Percentiles rank a stretch among this genome's conserved stretches.
phyloP scores from a whole-genome alignment of 116 monocot species.

The Cymodocea nodosa region DNA sequence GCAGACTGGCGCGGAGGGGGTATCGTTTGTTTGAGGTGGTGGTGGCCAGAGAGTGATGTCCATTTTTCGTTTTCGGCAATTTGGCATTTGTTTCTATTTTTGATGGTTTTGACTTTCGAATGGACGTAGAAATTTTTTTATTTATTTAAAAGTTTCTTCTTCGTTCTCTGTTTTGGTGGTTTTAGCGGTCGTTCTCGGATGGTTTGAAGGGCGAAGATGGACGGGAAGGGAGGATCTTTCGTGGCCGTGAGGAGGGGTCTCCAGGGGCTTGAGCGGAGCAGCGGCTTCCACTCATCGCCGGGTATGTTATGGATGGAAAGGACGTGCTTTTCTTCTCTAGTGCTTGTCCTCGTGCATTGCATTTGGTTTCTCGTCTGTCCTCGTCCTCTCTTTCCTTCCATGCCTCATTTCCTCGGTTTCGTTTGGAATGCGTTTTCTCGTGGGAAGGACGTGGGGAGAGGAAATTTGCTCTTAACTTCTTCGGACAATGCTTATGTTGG shows the following conservation, averaged over 20 bases:
- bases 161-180: neutral
- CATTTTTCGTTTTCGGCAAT: neutral
- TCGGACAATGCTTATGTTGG: too few species aligned
- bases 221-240: slow-evolving; percentile 46
- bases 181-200: slow-evolving; percentile 1
- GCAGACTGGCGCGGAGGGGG: neutral
- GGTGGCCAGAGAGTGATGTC: too few species aligned
- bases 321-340: neutral
- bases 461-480: too few species aligned
- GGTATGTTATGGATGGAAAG: slow-evolving; percentile 15
- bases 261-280: slow-evolving; percentile 36
- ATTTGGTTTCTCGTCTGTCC: neutral
- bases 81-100: neutral
- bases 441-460: too few species aligned
- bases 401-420: too few species aligned
- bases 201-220: slow-evolving; percentile 28
- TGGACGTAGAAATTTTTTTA: neutral
- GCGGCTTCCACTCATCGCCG: slow-evolving; percentile 34
- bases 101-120: neutral
- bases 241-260: slow-evolving; percentile 65
- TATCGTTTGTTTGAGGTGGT: too few species aligned
- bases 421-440: too few species aligned
- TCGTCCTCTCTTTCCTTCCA: too few species aligned
- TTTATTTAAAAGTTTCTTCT: neutral
- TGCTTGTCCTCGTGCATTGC: neutral